Base-by-base conservation (phyloP, 1,284 basidiomycete genomes). In the Trichosporon sp. region DNA sequence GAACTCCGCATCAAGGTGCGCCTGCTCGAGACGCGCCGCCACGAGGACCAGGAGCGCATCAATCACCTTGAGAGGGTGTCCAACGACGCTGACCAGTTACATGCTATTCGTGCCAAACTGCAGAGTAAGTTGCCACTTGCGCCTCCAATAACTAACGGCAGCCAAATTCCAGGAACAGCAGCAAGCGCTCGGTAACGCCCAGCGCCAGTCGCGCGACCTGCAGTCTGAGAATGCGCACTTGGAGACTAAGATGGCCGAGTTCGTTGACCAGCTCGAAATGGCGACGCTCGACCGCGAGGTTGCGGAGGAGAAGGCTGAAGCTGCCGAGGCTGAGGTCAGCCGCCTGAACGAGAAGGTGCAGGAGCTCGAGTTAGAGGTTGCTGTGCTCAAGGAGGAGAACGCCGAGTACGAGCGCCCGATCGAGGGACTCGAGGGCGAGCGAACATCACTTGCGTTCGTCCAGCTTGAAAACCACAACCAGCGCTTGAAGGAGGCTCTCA, bases 381-480 rank as follows among this genome's bases (percentile, higher is more conserved):
- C 90, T 14, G 90, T 93, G 10, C 75, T 96, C 72, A 90, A 90
- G 81, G 87, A 89, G 76, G 86, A 87, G 77, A 85, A 86, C 72
- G 84, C 78, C 12, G 84, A 83, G 70, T 85, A 81, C 65, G 85
- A 85, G 59, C 77, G 80, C 40, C 83, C 84, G 0, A 86, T 86
- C 10, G 85, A 84, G 31, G 84, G 84, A 48, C 79, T 80, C 1
- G 88, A 87, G 64, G 84, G 83, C 8, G 85, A 84, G 56, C 86
- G 87, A 11, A 90, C 90, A 75, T 90, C 91, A 0, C 80, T 97
- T 61, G 92, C 91, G 0, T 94, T 91, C 78, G 90, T 96, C 11
- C 94, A 98, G 79, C 88, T 99, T 1, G 94, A 98, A 85, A 97
- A 94, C 83, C 96, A 98, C 81, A 99, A 98, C 76, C 93, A 95